These are phyloP conservation scores for Mucor mucedo DNA, from an alignment of 371 early-diverging fungal genomes.

Conservation along the genomic window DNA sequence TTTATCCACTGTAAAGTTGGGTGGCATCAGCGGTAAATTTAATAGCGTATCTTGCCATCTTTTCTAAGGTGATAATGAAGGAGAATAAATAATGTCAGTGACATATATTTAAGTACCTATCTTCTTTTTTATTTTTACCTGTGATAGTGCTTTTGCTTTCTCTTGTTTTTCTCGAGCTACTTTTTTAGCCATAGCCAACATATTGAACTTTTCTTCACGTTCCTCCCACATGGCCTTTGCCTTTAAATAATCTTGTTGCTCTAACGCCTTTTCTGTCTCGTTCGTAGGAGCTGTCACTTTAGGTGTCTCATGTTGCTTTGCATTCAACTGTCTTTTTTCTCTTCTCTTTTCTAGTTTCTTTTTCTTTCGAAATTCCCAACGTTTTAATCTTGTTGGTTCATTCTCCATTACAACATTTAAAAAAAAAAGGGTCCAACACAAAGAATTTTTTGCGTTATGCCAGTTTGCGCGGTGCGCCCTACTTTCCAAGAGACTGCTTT, in stretches of 20 bases:
- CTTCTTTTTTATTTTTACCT: constrained; percentile 10
- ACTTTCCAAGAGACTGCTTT: neutral
- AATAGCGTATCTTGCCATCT: constrained; percentile 28
- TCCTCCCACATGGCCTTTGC: constrained; percentile 32
- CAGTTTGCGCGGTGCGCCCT: neutral
- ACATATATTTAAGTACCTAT: neutral
- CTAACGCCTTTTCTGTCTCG: neutral
- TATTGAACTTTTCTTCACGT: constrained; percentile 13
- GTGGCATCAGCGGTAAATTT: constrained; percentile 13
- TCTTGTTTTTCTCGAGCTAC: constrained; percentile 23
- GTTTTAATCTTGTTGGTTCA: constrained; percentile 15
- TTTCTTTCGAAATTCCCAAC: constrained; percentile 30
- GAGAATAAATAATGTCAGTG: neutral
- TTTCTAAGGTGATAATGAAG: constrained; percentile 22
- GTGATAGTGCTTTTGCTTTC: constrained; percentile 18
- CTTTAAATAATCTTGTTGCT: constrained; percentile 16
- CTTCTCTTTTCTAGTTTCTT: constrained; percentile 24
- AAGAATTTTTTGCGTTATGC: neutral
- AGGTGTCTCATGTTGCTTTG: constrained; percentile 1
- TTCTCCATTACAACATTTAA: neutral
- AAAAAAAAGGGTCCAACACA: neutral
- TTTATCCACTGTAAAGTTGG: neutral
- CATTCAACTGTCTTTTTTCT: constrained; percentile 10
- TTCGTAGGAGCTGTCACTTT: neutral
- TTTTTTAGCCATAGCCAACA: constrained; percentile 21